phyloP scores from a whole-genome alignment of 2,329 filamentous ascomycete genomes.

The Hymenoscyphus scutula region DNA sequence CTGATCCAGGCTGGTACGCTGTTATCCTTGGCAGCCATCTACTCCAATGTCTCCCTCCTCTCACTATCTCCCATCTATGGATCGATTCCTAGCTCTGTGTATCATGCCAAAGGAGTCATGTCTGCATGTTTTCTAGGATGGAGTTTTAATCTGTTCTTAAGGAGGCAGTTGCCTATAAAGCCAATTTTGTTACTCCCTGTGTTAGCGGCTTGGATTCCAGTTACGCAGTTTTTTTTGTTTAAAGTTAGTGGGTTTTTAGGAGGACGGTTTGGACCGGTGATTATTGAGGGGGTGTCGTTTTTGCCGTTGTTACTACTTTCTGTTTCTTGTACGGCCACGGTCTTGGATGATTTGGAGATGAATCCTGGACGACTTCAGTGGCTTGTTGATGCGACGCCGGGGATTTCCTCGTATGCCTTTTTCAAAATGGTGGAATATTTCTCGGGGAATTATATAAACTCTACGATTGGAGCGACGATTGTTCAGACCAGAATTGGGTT shows the following conservation, averaged over 20 bases:
- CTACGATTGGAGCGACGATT: conserved; percentile 58
- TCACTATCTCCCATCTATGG: conserved; percentile 87
- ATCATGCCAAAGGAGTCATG: conserved; percentile 67
- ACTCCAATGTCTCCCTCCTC: conserved; percentile 69
- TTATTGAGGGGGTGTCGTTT: conserved; percentile 72
- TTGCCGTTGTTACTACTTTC: conserved; percentile 61
- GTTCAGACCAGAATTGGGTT: conserved; percentile 70
- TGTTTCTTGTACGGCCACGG: conserved; percentile 59
- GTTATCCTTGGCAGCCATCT: conserved; percentile 58
- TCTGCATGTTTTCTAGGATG: conserved; percentile 69
- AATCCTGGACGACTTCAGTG: conserved; percentile 51
- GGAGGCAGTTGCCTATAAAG: conserved; percentile 47
- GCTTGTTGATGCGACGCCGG: conserved; percentile 61
- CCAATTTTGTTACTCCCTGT: conserved; percentile 62
- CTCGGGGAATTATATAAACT: conserved; percentile 43
- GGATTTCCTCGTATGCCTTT: conserved; percentile 63
- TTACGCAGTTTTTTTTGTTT: conserved; percentile 70
- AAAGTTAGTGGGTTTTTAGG: conserved; percentile 64
- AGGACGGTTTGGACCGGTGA: conserved; percentile 67
- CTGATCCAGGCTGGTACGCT: conserved; percentile 42
- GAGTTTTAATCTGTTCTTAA: conserved; percentile 61
- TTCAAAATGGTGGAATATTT: conserved; percentile 48
- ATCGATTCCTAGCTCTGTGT: conserved; percentile 70
- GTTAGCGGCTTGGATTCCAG: conserved; percentile 72
- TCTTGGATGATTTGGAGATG: conserved; percentile 60